phyloP scores from a whole-genome alignment of 2,329 filamentous ascomycete genomes.

The Fusarium torreyae region DNA sequence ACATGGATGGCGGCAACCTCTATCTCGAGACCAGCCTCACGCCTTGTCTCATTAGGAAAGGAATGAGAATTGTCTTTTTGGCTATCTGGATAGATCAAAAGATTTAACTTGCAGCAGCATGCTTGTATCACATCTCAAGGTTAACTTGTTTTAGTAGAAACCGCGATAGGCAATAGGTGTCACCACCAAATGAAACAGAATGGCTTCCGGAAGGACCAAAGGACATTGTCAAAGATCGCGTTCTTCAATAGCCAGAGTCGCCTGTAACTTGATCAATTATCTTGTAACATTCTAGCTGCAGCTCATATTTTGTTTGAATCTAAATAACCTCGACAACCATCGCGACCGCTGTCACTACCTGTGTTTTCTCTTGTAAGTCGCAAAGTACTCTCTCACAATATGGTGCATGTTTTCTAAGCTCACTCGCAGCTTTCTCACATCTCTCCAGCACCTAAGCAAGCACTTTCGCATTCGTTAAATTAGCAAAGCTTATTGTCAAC shows the following conservation, averaged over 20 bases:
- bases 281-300: neutral
- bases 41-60: neutral
- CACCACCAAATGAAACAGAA: neutral
- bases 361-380: neutral
- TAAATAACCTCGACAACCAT: neutral
- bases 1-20: neutral
- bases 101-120: neutral
- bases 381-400: neutral
- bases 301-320: slow-evolving; percentile 1
- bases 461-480: neutral
- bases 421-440: slow-evolving; percentile 2
- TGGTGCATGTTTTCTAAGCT: neutral
- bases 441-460: neutral
- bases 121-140: neutral
- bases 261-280: neutral
- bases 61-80: no score
- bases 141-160: neutral
- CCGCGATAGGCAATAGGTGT: neutral
- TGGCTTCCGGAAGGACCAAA: slow-evolving; percentile 1
- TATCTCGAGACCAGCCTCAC: neutral
- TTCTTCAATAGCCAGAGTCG: neutral
- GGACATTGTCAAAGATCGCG: neutral
- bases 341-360: neutral
- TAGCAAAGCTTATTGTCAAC: neutral
- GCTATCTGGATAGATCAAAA: no score